A percentile compares a stretch with the other conserved stretches of the same genome.
Evolutionary conservation across 331 rosid species (phyloP).

Genomic region (Acacia concinna): DNA sequence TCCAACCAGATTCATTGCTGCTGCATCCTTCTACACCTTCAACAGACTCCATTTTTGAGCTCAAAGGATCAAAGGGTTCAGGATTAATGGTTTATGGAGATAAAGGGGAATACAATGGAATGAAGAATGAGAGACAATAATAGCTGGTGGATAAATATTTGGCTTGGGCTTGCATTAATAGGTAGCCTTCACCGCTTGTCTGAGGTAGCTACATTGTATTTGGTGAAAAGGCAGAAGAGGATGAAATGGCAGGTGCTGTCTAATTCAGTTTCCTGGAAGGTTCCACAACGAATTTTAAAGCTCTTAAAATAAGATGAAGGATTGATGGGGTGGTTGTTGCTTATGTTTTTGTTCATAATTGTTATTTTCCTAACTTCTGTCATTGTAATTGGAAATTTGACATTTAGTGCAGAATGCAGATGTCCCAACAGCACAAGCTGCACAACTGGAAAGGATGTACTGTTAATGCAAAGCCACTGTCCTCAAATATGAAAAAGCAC

Average conservation of each 20-base stretch:
- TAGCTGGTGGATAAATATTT: conserved; percentile 24
- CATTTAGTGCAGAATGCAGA: conserved; percentile 66
- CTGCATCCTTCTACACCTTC: conserved; percentile 73
- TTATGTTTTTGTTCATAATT: conserved; percentile 31
- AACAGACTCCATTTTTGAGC: conserved; percentile 46
- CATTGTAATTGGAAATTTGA: conserved; percentile 39
- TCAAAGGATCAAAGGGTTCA: not conserved
- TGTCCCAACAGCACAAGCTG: conserved; percentile 38
- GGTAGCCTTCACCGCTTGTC: conserved; percentile 31
- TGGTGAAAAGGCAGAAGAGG: conserved; percentile 32
- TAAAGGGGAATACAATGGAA: conserved; percentile 15
- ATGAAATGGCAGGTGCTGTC: conserved; percentile 40
- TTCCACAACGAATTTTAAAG: conserved; percentile 37
- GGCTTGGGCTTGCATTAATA: conserved; percentile 28
- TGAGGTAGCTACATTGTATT: conserved; percentile 28
- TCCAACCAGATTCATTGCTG: conserved; percentile 96
- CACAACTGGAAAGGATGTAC: conserved; percentile 36
- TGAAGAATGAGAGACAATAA: conserved; percentile 31
- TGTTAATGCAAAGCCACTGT: conserved; percentile 32
- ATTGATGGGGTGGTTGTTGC: conserved; percentile 42
- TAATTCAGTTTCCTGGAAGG: conserved; percentile 44
- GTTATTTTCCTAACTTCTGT: conserved; percentile 33
- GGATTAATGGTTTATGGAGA: not conserved
- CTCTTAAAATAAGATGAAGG: conserved; percentile 33
- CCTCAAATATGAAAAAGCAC: conserved; percentile 35